These are phyloP conservation scores for Populus tremula DNA, from an alignment of 345 rosid species.

Conservation along the genomic window DNA sequence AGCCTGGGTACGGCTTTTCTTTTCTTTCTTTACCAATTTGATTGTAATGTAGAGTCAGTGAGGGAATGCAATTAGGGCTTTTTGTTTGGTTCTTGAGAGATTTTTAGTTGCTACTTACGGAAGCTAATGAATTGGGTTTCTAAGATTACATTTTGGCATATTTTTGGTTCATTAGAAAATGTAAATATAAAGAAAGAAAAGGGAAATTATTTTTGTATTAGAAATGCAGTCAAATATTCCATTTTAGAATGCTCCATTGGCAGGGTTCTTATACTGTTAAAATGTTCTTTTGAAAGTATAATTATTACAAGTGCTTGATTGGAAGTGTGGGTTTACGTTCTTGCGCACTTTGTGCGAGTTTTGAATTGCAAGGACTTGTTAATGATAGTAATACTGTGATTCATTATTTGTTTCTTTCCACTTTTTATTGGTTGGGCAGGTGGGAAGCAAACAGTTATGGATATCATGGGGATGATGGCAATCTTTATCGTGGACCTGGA, in stretches of 20 bases:
- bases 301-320: neutral
- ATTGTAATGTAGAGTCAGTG: neutral
- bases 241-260: no score
- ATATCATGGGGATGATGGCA: constrained; percentile 95
- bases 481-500: constrained; percentile 64
- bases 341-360: neutral
- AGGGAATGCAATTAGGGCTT: neutral
- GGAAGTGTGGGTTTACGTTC: neutral
- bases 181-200: neutral
- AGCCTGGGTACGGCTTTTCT: constrained; percentile 55
- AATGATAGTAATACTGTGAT: neutral
- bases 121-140: neutral
- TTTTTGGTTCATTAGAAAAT: neutral
- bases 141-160: neutral
- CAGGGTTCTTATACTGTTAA: neutral
- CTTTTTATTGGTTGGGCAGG: constrained; percentile 37
- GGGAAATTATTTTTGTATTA: no score
- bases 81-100: neutral
- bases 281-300: neutral
- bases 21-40: neutral
- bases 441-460: constrained; percentile 98
- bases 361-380: neutral
- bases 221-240: no score
- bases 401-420: neutral
- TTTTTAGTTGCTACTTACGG: neutral